Evolutionary conservation across 225 moss, liverwort and hornwort species (phyloP), one percentile per base, ranked within the genome.

Genomic region (Polytrichum commune): DNA sequence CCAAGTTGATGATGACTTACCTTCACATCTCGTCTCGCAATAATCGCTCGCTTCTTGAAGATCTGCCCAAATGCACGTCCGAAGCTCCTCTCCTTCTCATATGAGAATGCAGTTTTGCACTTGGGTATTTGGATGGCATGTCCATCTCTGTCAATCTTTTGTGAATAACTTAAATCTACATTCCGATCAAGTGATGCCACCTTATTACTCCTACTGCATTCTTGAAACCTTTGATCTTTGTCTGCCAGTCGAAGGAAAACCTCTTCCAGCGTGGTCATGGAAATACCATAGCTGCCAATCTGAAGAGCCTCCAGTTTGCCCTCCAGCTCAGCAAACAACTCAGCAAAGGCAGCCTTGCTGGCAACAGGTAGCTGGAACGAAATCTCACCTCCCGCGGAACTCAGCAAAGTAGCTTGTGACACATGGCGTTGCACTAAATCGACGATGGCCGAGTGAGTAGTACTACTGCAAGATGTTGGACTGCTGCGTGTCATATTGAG

Each of bases 241-340:
- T 88, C 83, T 7, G 93, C 90, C 63, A 96, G 80, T 67, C 86
- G 83, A 62, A 96, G 78, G 56, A 96, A 96, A 19, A 96, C 96
- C 58, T 96, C 96, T 66, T 96, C 96, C 77, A 96, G 80, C 1
- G 92, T 96, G 5, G 96, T 96, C 96, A 93, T 90, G 35, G 92
- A 92, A 26, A 96, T 80, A 27, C 96, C 96, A 71, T 87, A 96
- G 76, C 92, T 86, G 35, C 87, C 90, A 73, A 96, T 79, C 18
- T 83, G 79, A 19, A 93, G 83, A 24, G 68, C 46, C 64, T 87
- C 92, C 77, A 80, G 64, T 55, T 79, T 85, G 60, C 78, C 77
- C 68, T 96, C 93, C 38, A 96, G 66, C 29, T 93, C 91, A 16
- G 80, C 66, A 54, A 93, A 92, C 33, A 96, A 61, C 19, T 70